These are phyloP conservation scores for Terfezia boudieri DNA, from an alignment of 495 filamentous ascomycete genomes.

Conservation along the genomic window DNA sequence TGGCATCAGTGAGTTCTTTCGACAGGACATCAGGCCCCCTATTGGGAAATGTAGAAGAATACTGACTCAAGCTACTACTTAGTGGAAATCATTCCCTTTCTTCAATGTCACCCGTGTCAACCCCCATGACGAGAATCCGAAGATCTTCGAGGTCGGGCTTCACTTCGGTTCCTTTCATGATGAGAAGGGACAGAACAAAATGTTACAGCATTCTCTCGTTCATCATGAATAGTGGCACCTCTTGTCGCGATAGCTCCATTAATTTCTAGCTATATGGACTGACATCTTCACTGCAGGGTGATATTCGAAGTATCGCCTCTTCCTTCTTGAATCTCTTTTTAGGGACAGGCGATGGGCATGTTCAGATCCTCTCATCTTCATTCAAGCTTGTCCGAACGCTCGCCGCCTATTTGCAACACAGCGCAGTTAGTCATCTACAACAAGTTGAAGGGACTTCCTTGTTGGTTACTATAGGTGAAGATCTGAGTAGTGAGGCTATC, in stretches of 20 bases:
- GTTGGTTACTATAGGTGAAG: constrained; percentile 72
- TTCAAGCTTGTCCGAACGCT: constrained; percentile 79
- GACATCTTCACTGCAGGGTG: constrained; percentile 23
- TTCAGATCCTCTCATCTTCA: constrained; percentile 62
- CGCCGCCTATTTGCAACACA: constrained; percentile 46
- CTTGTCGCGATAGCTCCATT: constrained; percentile 25
- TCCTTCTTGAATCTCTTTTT: constrained; percentile 82
- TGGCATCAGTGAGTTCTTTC: neutral
- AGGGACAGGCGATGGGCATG: constrained; percentile 58
- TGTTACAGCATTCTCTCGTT: too few species aligned
- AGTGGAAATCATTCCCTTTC: constrained; percentile 99
- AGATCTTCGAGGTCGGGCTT: constrained; percentile 39
- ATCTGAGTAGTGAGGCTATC: constrained; percentile 62
- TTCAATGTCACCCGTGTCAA: constrained; percentile 80
- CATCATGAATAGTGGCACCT: too few species aligned
- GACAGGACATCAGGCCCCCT: neutral
- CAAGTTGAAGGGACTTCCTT: constrained; percentile 75
- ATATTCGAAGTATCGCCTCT: constrained; percentile 47
- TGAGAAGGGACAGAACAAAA: too few species aligned
- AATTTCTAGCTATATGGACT: constrained; percentile 27
- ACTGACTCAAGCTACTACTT: neutral
- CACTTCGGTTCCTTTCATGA: too few species aligned
- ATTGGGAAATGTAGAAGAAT: too few species aligned
- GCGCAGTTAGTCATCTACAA: constrained; percentile 68
- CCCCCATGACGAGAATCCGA: constrained; percentile 32